Evolutionary conservation across 345 rosid species (phyloP), one percentile per base, ranked within the genome.

Genomic region (Salix caprea): DNA sequence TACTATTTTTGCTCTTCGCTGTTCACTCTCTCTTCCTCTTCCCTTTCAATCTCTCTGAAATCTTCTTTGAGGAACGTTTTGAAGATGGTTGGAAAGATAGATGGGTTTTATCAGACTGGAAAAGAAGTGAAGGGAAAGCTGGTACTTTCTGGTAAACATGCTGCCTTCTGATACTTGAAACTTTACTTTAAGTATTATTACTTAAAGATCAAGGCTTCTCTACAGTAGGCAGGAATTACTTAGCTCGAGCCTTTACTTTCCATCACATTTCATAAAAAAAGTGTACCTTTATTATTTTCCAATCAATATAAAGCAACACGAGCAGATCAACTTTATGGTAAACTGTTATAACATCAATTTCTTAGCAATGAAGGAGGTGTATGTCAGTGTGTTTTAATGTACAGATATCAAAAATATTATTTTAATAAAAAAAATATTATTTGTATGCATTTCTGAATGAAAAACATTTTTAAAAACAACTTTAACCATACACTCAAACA

Each of bases 81-180:
- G 65, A 72, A 95, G 99, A 88, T 85, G 99, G 97, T 61, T 95
- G 99, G 99, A 89, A 89, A 74, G 85, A 89, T 82, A 84, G 97
- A 21, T 95, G 99, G 99, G 97, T 93, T 42, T 81, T 18, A 34
- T 74, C 81, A 6, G 77, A 74, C 26, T 78, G 81, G 77, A 72
- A 72, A 16, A 78, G 73, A 42, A 77, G 76, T 54, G 76, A 77
- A 40, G 80, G 80, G 6, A 71, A 71, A 44, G 80, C 80, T 7
- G 80, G 80, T 39, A 32, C 80, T 12, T 78, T 78, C 48, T n/a
- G n/a, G n/a, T n/a, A n/a, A n/a, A n/a, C n/a, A n/a, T n/a, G n/a
- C n/a, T n/a, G n/a, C n/a, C n/a, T n/a, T n/a, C n/a, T n/a, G n/a
- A n/a, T n/a, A n/a, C n/a, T n/a, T n/a, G n/a, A n/a, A n/a, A n/a